Evolutionary conservation across 2,329 filamentous ascomycete species (phyloP).

Genomic region (Botrytis paeoniae): DNA sequence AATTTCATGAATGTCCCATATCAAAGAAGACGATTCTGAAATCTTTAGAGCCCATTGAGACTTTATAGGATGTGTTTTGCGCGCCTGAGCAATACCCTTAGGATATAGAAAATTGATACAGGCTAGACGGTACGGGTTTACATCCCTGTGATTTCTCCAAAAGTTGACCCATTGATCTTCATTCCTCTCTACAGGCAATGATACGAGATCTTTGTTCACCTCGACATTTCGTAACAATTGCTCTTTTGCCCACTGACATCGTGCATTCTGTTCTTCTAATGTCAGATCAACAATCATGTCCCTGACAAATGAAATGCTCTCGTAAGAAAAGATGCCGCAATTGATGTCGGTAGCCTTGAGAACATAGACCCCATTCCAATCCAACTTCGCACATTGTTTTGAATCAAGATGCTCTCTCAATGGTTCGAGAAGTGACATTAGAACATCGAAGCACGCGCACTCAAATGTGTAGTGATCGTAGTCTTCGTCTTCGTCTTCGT

Average conservation of each 20-base stretch:
- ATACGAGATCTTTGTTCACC: neutral
- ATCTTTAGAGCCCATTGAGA: neutral
- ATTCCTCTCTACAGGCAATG: neutral
- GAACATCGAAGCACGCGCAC: neutral
- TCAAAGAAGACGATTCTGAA: neutral
- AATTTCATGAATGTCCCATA: neutral
- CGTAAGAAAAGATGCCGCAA: neutral
- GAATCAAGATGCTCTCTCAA: neutral
- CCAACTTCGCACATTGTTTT: neutral
- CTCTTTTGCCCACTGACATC: neutral
- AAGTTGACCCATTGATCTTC: neutral
- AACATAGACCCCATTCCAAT: neutral
- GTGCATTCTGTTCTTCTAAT: neutral
- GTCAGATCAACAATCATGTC: neutral
- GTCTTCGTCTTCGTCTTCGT: neutral
- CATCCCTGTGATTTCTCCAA: neutral
- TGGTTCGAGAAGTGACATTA: neutral
- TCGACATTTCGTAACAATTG: neutral
- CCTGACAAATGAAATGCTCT: neutral
- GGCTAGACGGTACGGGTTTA: neutral
- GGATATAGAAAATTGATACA: neutral
- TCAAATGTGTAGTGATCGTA: neutral
- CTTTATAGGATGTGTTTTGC: neutral
- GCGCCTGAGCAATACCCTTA: neutral
- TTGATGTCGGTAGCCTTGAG: neutral